These are phyloP conservation scores for Zasmidium citrigriseum DNA, from an alignment of 2,329 filamentous ascomycete species.

Conservation along the genomic window DNA sequence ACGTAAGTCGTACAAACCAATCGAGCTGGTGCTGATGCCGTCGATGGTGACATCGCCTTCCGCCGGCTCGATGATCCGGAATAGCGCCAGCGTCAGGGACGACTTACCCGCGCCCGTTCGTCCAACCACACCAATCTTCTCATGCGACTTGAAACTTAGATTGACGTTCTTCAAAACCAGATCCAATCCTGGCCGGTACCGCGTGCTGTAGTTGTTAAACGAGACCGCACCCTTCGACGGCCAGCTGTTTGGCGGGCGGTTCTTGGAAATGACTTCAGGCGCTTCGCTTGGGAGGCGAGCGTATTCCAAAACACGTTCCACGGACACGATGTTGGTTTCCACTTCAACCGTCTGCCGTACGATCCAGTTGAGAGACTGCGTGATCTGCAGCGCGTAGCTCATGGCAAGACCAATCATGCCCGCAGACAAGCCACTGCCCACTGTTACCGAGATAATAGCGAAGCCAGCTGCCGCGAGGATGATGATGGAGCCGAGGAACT, in stretches of 20 bases:
- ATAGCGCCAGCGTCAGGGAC: conserved; percentile 86
- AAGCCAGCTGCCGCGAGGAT: conserved; percentile 86
- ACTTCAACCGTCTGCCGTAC: conserved; percentile 98
- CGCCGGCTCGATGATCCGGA: conserved; percentile 89
- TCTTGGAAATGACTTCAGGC: conserved; percentile 86
- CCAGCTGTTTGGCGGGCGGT: conserved; percentile 86
- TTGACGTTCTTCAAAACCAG: conserved; percentile 91
- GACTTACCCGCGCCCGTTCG: conserved; percentile 96
- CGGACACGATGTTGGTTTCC: conserved; percentile 99
- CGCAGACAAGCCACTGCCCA: conserved; percentile 61
- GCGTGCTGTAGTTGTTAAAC: conserved; percentile 91
- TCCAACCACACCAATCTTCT: conserved; percentile 99
- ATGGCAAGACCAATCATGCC: conserved; percentile 90
- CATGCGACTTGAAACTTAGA: conserved; percentile 88
- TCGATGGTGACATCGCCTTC: conserved; percentile 88
- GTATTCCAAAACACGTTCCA: conserved; percentile 96
- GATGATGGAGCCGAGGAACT: conserved; percentile 93
- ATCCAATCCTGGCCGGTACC: conserved; percentile 87
- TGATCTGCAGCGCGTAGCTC: conserved; percentile 97
- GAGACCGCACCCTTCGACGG: conserved; percentile 83
- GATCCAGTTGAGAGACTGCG: conserved; percentile 97
- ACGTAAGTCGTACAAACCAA: conserved; percentile 85
- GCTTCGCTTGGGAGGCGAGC: conserved; percentile 88
- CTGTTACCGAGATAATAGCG: conserved; percentile 76
- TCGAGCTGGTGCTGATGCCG: conserved; percentile 81